Base-by-base conservation (phyloP, 225 moss, liverwort and hornwort genomes). In the Asterella californica region DNA sequence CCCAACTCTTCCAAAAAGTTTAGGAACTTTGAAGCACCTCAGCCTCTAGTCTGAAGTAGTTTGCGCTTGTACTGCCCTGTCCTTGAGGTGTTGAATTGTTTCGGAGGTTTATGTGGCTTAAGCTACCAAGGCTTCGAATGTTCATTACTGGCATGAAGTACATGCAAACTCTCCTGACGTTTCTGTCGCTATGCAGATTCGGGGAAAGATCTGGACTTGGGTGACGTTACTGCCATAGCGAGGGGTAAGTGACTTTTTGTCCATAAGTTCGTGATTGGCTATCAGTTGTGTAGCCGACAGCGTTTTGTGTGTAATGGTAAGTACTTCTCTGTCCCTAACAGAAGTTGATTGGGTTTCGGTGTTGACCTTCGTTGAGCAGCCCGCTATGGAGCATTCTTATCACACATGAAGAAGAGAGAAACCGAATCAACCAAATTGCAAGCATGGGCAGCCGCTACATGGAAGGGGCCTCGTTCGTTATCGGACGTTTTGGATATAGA, bases 351-450 rank as follows among this genome's bases (percentile, higher is more conserved):
- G 27, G 30, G 14, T 34, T 37, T 57, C 30, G 54, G 17, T 75
- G 55, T 53, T 19, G 19, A 19, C 32, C n/a, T 57, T 0, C 21
- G 2, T 29, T 29, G 46, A 11, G 73, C 89, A 96, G 96, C 90
- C 79, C 94, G 94, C 63, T 92, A 88, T 81, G 94, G 90, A 76
- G 88, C 88, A 60, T 85, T 94, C 53, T 84, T 96, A 64, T 85
- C 30, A 25, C 87, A 84, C 34, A 83, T 85, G 25, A 91, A 90
- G 11, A 89, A 91, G 32, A 86, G 96, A 48, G 88, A 90, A 29
- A 78, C 83, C 50, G 94, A 96, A 80, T 91, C 91, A 25, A 84
- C 87, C 38, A 91, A 86, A 78, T 63, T 94, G 49, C 85, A 81
- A 74, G 87, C 88, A 59, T 94, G 91, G 96, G 90, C 94, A 50